Base-by-base conservation (phyloP, 78 protist species). In the Dictyostelium intermedium region DNA sequence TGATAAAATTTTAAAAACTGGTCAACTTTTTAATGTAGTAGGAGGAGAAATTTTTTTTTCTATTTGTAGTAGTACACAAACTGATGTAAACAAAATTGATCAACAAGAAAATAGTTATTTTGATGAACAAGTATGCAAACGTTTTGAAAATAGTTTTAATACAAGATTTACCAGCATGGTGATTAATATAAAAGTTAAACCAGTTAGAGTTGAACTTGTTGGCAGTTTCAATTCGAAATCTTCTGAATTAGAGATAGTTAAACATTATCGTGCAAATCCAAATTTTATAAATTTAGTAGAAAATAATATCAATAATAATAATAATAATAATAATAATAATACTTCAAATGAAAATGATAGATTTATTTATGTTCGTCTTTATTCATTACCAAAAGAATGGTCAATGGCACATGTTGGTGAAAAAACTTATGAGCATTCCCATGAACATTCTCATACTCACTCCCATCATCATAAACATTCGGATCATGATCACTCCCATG, bases 361-460 rank as follows among this genome's bases (percentile, higher is more conserved):
- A 63, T 27, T 16, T 63, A 63, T 63, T 63, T 25, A 25, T 27
- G 9, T 63, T 63, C 27, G 73, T 63, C 73, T 63, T 63, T 63
- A 63, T 63, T 63, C 73, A 63, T 25, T 63, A 63, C 73, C 73
- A 63, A 63, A 63, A 25, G 73, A 63, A 63, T 63, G 73, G 73
- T n/a, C 73, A 63, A 18, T n/a, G 30, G 25, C 73, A 63, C 1
- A 63, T n/a, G 4, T 8, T 8, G 11, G 5, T 25, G 30, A n/a
- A n/a, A 63, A 63, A 25, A 3, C 34, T 63, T 63, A n/a, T 25
- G 27, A n/a, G 8, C 73, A 63, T 8, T 63, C 73, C 1, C 73
- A 63, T 25, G 73, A 63, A 63, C 73, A 63, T n/a, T 7, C 8
- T 14, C 80, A 73, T 34, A 16, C 11, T 6, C 80, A 73, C 34